phyloP scores from a whole-genome alignment of 2,329 filamentous ascomycete genomes.

The Phialophora verrucosa region DNA sequence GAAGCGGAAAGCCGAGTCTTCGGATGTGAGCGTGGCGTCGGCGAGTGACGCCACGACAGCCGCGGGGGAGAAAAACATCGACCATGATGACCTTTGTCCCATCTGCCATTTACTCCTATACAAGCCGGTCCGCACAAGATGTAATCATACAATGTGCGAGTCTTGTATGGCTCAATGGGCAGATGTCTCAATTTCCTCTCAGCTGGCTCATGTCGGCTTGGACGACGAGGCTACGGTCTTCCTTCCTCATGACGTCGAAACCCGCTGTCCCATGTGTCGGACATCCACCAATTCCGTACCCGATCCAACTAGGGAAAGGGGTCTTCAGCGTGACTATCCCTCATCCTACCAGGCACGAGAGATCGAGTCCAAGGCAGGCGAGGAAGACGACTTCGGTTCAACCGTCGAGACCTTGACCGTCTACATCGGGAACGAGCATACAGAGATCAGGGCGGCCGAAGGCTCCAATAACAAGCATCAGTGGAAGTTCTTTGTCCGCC shows the following conservation, averaged over 20 bases:
- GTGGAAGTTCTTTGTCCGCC: conserved; percentile 38
- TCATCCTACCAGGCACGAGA: conserved; percentile 28
- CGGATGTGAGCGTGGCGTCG: neutral
- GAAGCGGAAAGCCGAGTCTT: conserved; percentile 5
- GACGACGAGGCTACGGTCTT: conserved; percentile 32
- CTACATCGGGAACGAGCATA: conserved; percentile 37
- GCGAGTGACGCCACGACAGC: neutral
- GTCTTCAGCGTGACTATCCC: conserved; percentile 29
- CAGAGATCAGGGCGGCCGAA: conserved; percentile 27
- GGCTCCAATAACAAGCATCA: conserved; percentile 35
- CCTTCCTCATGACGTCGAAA: conserved; percentile 36
- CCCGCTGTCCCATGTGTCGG: conserved; percentile 38
- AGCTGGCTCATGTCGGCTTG: conserved; percentile 34
- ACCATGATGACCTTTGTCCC: conserved; percentile 37
- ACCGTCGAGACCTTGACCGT: conserved; percentile 35
- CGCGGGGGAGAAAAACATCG: conserved; percentile 22
- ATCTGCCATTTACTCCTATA: conserved; percentile 37
- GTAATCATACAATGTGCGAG: conserved; percentile 37
- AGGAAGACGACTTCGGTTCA: conserved; percentile 29
- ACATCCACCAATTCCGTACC: conserved; percentile 31
- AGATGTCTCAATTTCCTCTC: conserved; percentile 37
- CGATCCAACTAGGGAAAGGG: conserved; percentile 22
- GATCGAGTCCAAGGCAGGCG: conserved; percentile 4
- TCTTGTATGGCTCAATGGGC: conserved; percentile 37
- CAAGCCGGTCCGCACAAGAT: conserved; percentile 34